Conservation (phyloP, 2,329 filamentous ascomycete genomes). For the Alternaria gaisen region DNA sequence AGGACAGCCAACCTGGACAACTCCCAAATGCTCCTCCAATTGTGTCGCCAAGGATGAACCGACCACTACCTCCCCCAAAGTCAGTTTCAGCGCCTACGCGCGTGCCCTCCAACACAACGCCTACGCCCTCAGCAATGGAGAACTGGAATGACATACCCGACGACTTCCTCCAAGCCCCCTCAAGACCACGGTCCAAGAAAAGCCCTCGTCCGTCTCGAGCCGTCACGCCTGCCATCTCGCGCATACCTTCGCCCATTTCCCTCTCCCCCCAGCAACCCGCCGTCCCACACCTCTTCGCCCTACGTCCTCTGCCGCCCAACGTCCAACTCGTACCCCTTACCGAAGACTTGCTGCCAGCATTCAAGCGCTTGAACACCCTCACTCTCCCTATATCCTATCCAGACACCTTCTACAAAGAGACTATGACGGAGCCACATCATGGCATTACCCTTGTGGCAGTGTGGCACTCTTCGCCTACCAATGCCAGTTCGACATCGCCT, state of each 20-base stretch:
- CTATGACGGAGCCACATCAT: constrained; percentile 62
- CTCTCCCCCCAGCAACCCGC: constrained; percentile 16
- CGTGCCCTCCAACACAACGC: constrained; percentile 25
- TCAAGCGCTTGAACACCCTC: constrained; percentile 66
- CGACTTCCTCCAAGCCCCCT: constrained; percentile 36
- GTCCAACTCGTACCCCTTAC: constrained; percentile 63
- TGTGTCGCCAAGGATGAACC: constrained; percentile 10
- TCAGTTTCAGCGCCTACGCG: constrained; percentile 28
- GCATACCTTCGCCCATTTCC: constrained; percentile 26
- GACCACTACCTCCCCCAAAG: constrained; percentile 33
- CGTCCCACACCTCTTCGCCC: constrained; percentile 33
- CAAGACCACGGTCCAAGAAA: constrained; percentile 35
- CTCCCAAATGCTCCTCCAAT: constrained; percentile 13
- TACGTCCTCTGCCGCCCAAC: constrained; percentile 55
- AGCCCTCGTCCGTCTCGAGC: constrained; percentile 33
- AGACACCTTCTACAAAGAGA: constrained; percentile 68
- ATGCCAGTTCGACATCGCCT: constrained; percentile 5
- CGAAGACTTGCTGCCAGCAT: constrained; percentile 62
- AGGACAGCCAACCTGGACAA: constrained; percentile 37
- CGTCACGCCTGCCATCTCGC: constrained; percentile 27
- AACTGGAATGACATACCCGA: constrained; percentile 44
- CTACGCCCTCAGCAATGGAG: constrained; percentile 28
- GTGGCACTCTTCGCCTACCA: constrained; percentile 55
- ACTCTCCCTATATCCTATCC: constrained; percentile 70
- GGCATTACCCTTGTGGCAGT: constrained; percentile 67